Evolutionary conservation across 352 stramenopile species (phyloP).

Genomic region (Phytopythium montanum): DNA sequence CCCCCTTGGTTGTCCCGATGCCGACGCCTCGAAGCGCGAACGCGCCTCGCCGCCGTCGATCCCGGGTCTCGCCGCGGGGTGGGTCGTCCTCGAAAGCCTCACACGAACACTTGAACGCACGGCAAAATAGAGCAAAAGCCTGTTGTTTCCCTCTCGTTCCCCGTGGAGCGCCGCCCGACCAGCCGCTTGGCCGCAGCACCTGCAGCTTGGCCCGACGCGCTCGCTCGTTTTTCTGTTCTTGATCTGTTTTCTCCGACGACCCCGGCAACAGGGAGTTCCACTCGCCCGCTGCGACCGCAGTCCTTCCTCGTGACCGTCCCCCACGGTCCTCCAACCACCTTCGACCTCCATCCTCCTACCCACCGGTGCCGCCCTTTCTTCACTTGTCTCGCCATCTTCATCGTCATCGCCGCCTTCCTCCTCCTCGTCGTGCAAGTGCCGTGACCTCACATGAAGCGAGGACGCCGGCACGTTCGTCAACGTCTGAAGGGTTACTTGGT

Average conservation of each 20-base stretch:
- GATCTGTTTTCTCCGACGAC: not conserved
- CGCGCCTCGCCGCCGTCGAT: constrained; percentile 2
- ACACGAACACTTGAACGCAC: constrained; percentile 3
- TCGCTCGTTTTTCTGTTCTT: constrained; percentile 1
- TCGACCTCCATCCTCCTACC: constrained; percentile 3
- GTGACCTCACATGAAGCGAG: not conserved
- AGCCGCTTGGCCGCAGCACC: not conserved
- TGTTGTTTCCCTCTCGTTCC: constrained; percentile 5
- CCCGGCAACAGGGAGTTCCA: constrained; percentile 6
- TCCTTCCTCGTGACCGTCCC: not conserved
- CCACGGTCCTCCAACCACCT: constrained; percentile 14
- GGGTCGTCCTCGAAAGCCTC: not conserved
- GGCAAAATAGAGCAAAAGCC: constrained; percentile 8
- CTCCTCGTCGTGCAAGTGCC: not conserved
- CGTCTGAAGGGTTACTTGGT: constrained; percentile 15
- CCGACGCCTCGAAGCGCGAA: not conserved
- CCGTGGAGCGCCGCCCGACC: not conserved
- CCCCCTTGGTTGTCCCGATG: not conserved
- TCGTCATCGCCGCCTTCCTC: constrained; percentile 8
- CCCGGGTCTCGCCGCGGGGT: not conserved
- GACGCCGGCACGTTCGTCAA: not conserved
- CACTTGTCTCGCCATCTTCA: constrained; percentile 6
- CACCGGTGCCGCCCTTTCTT: constrained; percentile 22
- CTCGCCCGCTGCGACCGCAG: constrained; percentile 7
- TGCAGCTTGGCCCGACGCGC: not conserved